phyloP scores from a whole-genome alignment of 2,329 filamentous ascomycete species.

The Aspergillus sp. region DNA sequence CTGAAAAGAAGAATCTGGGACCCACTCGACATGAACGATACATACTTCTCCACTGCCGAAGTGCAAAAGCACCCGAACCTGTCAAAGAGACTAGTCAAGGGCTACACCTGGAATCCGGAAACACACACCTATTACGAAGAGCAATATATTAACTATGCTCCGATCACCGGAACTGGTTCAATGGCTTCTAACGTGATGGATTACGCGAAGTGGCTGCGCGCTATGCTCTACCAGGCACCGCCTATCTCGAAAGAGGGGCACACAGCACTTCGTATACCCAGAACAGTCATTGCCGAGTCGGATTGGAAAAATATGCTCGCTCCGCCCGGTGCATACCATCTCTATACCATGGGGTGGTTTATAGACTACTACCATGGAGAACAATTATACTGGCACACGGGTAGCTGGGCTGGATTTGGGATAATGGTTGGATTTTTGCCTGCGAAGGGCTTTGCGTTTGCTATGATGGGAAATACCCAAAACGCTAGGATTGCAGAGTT shows the following conservation, averaged over 20 bases:
- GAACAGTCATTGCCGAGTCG: conserved; percentile 12
- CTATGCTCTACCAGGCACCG: conserved; percentile 20
- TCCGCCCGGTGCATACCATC: conserved; percentile 12
- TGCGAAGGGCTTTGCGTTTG: conserved; percentile 24
- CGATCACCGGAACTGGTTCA: conserved; percentile 23
- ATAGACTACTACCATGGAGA: conserved; percentile 24
- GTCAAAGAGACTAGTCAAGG: conserved; percentile 15
- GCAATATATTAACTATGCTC: conserved; percentile 19
- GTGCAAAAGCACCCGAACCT: conserved; percentile 10
- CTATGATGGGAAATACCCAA: conserved; percentile 26
- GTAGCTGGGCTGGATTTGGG: conserved; percentile 26
- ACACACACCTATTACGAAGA: conserved; percentile 16
- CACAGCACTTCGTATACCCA: conserved; percentile 18
- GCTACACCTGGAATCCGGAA: conserved; percentile 25
- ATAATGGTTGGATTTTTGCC: conserved; percentile 28
- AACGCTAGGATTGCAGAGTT: conserved; percentile 14
- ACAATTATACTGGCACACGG: conserved; percentile 25
- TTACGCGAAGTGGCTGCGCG: conserved; percentile 28
- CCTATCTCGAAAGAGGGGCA: conserved; percentile 22
- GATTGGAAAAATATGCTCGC: conserved; percentile 9
- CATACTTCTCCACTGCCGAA: conserved; percentile 24
- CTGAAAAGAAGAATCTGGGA: conserved; percentile 27
- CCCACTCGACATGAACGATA: conserved; percentile 27
- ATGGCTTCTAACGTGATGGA: conserved; percentile 32
- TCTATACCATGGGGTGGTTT: conserved; percentile 29